Percentiles rank a stretch among this genome's conserved stretches.
phyloP scores from a whole-genome alignment of 176 grass and related monocot genomes.

The Carex pumila region DNA sequence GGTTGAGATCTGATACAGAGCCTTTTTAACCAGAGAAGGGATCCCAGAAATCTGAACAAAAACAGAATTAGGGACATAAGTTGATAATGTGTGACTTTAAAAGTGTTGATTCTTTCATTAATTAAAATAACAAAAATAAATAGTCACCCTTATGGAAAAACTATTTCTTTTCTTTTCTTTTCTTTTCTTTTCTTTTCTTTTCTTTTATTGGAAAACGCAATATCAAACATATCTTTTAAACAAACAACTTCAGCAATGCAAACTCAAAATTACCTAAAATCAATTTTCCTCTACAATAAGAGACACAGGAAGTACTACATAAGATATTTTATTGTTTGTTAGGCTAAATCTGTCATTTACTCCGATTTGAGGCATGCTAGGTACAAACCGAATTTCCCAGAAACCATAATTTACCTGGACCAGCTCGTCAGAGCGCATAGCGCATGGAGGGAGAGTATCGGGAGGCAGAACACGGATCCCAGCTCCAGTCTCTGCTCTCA shows the following conservation, averaged over 20 bases:
- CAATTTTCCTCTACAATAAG: no score
- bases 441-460: conserved; percentile 68
- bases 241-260: neutral
- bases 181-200: no score
- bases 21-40: conserved; percentile 73
- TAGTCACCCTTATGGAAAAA: neutral
- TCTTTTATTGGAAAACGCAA: no score
- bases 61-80: neutral
- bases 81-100: neutral
- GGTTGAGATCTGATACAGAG: conserved; percentile 81
- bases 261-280: conserved; percentile 21
- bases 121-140: neutral
- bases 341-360: no score
- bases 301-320: neutral
- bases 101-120: neutral
- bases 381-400: neutral
- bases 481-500: conserved; percentile 66
- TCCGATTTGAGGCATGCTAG: neutral
- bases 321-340: neutral
- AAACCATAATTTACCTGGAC: conserved; percentile 58
- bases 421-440: conserved; percentile 81
- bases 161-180: neutral
- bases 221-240: neutral
- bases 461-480: conserved; percentile 71
- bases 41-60: conserved; percentile 66